Base-by-base conservation (phyloP, 768 basidiomycete species). In the Mycena capillaripes region DNA sequence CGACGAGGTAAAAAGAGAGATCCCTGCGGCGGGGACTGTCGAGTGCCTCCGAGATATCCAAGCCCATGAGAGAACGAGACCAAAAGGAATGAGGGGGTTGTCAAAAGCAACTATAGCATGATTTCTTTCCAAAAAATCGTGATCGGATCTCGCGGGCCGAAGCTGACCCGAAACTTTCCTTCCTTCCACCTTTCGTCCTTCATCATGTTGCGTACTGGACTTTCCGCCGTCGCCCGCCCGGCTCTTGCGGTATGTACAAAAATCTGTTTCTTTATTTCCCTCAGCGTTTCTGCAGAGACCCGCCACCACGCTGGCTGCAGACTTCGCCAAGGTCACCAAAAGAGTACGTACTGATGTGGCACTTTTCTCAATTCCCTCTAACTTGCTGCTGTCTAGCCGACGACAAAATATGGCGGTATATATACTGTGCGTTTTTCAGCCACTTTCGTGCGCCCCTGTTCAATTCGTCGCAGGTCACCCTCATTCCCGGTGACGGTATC, bases 401-500 rank as follows among this genome's bases (percentile, higher is more conserved):
- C 94, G 10, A 95, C 94, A 60, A 97, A 97, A 84, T 96, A 97
- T 79, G 97, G 97, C 50, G 96, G 96, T 71, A 91, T 97, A 70
- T 96, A 96, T 83, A 97, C 95, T 52, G 96, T 96, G 77, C 74
- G 92, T 81, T 69, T 50, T 50, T 50, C 71, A 30, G 71, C 60
- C 61, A 46, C 56, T 55, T 40, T 62, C 61, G 55, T 61, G 71
- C 56, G 60, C 58, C 70, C 75, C 57, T 82, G 55, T 81, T 77
- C 75, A 76, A 70, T 66, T 74, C 74, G 65, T 63, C 42, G 67
- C 81, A 96, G 95, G 96, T 98, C 77, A 98, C 97, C 69, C 91
- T 98, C 79, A 97, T 99, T 77, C 97, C 97, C 53, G 98, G 98
- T 76, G 98, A 99, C 80, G 98, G 98, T 86, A 93, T 99, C 78